These are phyloP conservation scores for Saksenaea oblongispora DNA, from an alignment of 371 early-diverging fungal species.

Conservation along the genomic window DNA sequence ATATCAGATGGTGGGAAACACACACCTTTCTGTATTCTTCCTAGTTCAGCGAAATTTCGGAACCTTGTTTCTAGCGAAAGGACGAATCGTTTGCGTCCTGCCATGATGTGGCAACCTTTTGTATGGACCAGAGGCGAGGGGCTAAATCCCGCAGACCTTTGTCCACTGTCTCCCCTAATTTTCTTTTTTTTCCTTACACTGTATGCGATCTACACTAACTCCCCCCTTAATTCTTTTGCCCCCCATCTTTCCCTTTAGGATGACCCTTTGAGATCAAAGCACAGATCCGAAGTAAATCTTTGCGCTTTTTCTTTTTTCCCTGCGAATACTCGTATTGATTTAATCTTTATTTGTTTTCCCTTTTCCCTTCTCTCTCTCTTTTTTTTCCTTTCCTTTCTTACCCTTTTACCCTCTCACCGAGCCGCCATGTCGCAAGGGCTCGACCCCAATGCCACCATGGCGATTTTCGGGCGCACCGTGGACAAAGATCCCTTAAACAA, in stretches of 20 bases:
- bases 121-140: too few species aligned
- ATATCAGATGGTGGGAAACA: too few species aligned
- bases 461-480: conserved; percentile 35
- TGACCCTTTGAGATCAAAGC: not conserved
- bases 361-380: conserved; percentile 3
- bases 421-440: not conserved
- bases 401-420: not conserved
- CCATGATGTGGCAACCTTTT: too few species aligned
- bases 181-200: not conserved
- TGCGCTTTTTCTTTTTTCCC: conserved; percentile 9
- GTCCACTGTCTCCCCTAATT: too few species aligned
- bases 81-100: too few species aligned
- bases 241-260: not conserved
- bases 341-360: conserved; percentile 12
- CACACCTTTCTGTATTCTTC: too few species aligned
- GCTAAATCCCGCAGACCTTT: too few species aligned
- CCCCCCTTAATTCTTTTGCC: conserved; percentile 4
- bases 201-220: not conserved
- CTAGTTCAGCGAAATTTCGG: too few species aligned
- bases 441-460: conserved; percentile 6
- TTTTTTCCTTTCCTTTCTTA: not conserved
- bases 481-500: conserved; percentile 29
- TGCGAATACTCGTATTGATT: not conserved
- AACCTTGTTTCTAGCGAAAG: too few species aligned
- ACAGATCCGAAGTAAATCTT: conserved; percentile 5